These are phyloP conservation scores for Anaeramoeba flamelloides DNA, from an alignment of 78 protist genomes.

Conservation along the genomic window DNA sequence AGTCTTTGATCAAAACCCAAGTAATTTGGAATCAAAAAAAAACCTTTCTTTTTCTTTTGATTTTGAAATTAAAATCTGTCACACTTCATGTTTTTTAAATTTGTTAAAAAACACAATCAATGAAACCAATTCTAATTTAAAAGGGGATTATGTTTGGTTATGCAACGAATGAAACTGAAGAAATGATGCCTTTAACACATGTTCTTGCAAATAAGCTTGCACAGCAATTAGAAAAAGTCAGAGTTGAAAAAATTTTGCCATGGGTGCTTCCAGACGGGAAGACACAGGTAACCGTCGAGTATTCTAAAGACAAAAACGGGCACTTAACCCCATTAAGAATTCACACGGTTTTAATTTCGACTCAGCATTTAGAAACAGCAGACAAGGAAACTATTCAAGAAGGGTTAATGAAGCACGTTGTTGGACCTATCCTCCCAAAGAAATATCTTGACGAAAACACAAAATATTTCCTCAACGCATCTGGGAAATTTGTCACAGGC, in stretches of 20 bases:
- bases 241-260: conserved; percentile 63
- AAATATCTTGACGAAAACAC: conserved; percentile 76
- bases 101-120: no score
- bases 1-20: no score
- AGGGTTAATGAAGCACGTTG: conserved; percentile 65
- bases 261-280: conserved; percentile 80
- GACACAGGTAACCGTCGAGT: conserved; percentile 94
- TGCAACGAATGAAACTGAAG: no score
- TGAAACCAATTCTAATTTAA: no score
- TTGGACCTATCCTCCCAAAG: conserved; percentile 73
- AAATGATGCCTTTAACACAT: conserved; percentile 87
- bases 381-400: no score
- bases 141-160: conserved; percentile 99
- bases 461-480: conserved; percentile 91
- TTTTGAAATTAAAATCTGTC: no score
- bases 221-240: conserved; percentile 57
- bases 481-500: conserved; percentile 92
- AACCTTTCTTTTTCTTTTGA: no score
- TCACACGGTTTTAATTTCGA: conserved; percentile 91
- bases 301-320: conserved; percentile 36
- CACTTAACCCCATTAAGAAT: conserved; percentile 81
- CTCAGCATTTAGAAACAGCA: conserved; percentile 97
- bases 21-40: no score
- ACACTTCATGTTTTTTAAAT: no score
- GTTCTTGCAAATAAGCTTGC: conserved; percentile 62